Conservation (phyloP, 495 filamentous ascomycete species). For the Zalerion maritima region DNA sequence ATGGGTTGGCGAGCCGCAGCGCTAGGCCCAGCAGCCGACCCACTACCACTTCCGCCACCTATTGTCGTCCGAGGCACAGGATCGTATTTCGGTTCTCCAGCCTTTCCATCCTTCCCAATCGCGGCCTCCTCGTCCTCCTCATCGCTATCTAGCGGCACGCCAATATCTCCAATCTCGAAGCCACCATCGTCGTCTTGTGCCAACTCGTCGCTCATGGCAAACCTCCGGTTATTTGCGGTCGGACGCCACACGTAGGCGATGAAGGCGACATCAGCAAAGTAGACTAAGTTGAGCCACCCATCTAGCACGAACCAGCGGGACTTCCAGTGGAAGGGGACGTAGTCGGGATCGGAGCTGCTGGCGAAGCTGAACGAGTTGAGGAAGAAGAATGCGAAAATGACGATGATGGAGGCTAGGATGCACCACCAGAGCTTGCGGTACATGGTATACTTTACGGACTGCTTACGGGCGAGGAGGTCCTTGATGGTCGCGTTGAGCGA, state of each 20-base stretch:
- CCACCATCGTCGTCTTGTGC: constrained; percentile 94
- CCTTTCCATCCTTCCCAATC: constrained; percentile 20
- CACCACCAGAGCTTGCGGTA: constrained; percentile 99
- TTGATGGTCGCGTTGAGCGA: constrained; percentile 90
- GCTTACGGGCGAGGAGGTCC: constrained; percentile 83
- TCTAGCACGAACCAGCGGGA: constrained; percentile 94
- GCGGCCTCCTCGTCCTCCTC: constrained; percentile 39
- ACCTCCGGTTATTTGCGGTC: constrained; percentile 89
- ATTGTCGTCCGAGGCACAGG: constrained; percentile 5
- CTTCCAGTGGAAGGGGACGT: constrained; percentile 92
- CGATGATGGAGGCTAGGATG: constrained; percentile 77
- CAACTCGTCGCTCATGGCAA: constrained; percentile 98
- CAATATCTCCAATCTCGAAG: constrained; percentile 91
- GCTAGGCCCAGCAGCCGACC: constrained; percentile 3
- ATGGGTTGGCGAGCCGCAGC: constrained; percentile 7
- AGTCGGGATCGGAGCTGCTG: constrained; percentile 64
- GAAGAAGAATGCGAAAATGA: constrained; percentile 93
- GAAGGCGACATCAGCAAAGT: constrained; percentile 79
- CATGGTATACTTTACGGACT: constrained; percentile 86
- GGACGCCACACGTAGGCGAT: constrained; percentile 96
- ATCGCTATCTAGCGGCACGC: constrained; percentile 58
- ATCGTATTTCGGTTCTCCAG: constrained; percentile 13
- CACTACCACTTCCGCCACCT: too few species aligned
- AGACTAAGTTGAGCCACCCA: constrained; percentile 94
- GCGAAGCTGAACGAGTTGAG: constrained; percentile 92